These are phyloP conservation scores for Hyphopichia burtonii DNA, from an alignment of 1,139 yeast species.

Conservation along the genomic window DNA sequence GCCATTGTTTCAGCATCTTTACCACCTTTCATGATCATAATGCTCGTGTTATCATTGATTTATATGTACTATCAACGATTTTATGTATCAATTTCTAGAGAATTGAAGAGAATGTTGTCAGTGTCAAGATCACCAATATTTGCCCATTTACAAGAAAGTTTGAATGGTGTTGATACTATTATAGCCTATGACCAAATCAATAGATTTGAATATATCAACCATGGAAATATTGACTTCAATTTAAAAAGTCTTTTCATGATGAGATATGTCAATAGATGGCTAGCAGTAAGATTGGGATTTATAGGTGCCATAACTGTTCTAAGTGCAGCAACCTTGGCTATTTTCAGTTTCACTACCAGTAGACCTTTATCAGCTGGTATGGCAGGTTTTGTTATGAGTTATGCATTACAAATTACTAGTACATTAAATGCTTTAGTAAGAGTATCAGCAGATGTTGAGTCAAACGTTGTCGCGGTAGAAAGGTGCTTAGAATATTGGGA, in stretches of 20 bases:
- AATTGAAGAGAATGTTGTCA: conserved; percentile 53
- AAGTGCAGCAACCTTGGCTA: conserved; percentile 55
- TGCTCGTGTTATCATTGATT: conserved; percentile 38
- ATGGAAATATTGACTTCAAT: conserved; percentile 62
- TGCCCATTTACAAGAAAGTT: conserved; percentile 63
- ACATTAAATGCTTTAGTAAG: conserved; percentile 62
- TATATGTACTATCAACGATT: conserved; percentile 54
- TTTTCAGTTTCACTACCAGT: conserved; percentile 24
- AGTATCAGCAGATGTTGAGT: conserved; percentile 70
- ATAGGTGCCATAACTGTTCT: conserved; percentile 67
- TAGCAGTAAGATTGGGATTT: conserved; percentile 64
- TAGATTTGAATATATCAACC: conserved; percentile 55
- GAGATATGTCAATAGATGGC: conserved; percentile 68
- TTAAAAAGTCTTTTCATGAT: conserved; percentile 57
- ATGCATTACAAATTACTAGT: conserved; percentile 63
- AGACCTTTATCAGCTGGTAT: conserved; percentile 59
- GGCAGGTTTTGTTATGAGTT: conserved; percentile 73
- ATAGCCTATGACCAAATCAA: conserved; percentile 53
- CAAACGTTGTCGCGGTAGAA: conserved; percentile 74
- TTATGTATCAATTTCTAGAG: conserved; percentile 55
- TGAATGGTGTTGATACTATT: conserved; percentile 60
- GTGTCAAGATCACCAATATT: conserved; percentile 58
- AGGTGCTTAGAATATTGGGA: conserved; percentile 70
- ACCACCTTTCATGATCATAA: conserved; percentile 49
- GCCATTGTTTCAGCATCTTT: conserved; percentile 49